Percentiles rank a stretch among this genome's conserved stretches.
phyloP scores from a whole-genome alignment of 331 rosid genomes.

The Prunus yedoensis region DNA sequence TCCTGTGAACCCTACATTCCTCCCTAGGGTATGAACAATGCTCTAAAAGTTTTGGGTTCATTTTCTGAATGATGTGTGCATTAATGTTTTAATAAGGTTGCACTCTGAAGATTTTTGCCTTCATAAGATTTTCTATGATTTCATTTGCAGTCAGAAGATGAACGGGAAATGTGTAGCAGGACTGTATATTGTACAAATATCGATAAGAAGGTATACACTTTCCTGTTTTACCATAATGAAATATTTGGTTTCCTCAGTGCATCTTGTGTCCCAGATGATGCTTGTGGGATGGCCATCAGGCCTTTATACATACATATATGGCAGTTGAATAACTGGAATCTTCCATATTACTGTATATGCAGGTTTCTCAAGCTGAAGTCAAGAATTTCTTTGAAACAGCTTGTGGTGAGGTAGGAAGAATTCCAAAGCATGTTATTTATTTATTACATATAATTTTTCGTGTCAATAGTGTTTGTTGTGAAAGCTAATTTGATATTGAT shows the following conservation, averaged over 20 bases:
- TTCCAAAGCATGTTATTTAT: slow-evolving; percentile 18
- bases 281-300: slow-evolving; percentile 6
- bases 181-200: slow-evolving; percentile 97
- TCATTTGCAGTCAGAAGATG: slow-evolving; percentile 79
- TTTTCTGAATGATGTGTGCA: neutral
- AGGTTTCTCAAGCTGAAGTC: slow-evolving; percentile 94
- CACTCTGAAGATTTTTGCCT: neutral
- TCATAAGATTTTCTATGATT: slow-evolving; percentile 17
- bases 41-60: slow-evolving; percentile 11
- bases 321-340: slow-evolving; percentile 15
- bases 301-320: neutral
- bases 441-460: neutral
- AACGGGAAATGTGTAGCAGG: slow-evolving; percentile 93
- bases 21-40: slow-evolving; percentile 70
- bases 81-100: neutral
- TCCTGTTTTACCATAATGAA: neutral
- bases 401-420: slow-evolving; percentile 77
- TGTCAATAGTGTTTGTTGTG: neutral
- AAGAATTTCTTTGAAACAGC: slow-evolving; percentile 82
- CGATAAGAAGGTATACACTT: slow-evolving; percentile 68
- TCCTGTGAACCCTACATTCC: slow-evolving; percentile 97
- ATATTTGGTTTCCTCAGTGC: neutral
- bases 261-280: slow-evolving; percentile 14
- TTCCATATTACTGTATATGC: slow-evolving; percentile 4
- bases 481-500: neutral